Evolutionary conservation across 2,329 filamentous ascomycete genomes (phyloP).

Genomic region (Aspergillus neoniger): DNA sequence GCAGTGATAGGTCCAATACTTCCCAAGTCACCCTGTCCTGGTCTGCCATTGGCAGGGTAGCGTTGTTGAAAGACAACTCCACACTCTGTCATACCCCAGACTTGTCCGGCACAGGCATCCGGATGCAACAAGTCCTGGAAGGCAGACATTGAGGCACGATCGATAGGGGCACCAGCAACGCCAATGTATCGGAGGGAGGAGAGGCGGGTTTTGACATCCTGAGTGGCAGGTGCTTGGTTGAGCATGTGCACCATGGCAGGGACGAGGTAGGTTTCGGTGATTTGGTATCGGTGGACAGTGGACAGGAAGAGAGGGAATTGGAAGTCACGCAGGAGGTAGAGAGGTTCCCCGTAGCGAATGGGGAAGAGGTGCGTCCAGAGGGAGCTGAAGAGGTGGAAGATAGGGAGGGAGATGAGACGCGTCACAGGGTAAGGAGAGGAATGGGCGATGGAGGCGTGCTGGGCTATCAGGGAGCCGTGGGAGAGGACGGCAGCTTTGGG

Average conservation of each 20-base stretch:
- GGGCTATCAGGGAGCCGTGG: conserved; percentile 56
- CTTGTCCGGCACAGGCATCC: conserved; percentile 42
- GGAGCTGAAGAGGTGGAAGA: conserved; percentile 52
- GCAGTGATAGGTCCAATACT: conserved; percentile 48
- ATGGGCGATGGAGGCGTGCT: conserved; percentile 42
- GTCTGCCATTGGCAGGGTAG: conserved; percentile 11
- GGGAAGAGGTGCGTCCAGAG: conserved; percentile 44
- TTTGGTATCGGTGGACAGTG: conserved; percentile 33
- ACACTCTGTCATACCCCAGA: conserved; percentile 55
- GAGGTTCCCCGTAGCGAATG: conserved; percentile 41
- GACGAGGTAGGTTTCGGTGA: conserved; percentile 47
- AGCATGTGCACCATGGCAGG: conserved; percentile 41
- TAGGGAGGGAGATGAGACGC: conserved; percentile 47
- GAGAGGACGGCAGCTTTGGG: conserved; percentile 60
- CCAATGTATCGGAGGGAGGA: conserved; percentile 42
- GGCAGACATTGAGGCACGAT: conserved; percentile 33
- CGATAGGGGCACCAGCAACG: conserved; percentile 49
- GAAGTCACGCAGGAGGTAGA: conserved; percentile 48
- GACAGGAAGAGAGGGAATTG: conserved; percentile 36
- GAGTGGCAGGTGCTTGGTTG: conserved; percentile 19
- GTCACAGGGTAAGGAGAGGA: conserved; percentile 36
- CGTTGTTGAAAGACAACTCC: conserved; percentile 40
- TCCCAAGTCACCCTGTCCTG: conserved; percentile 36
- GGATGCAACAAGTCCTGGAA: conserved; percentile 39
- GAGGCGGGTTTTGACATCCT: conserved; percentile 24